These are phyloP conservation scores for Darksidea phi DNA, from an alignment of 495 filamentous ascomycete genomes.

Conservation along the genomic window DNA sequence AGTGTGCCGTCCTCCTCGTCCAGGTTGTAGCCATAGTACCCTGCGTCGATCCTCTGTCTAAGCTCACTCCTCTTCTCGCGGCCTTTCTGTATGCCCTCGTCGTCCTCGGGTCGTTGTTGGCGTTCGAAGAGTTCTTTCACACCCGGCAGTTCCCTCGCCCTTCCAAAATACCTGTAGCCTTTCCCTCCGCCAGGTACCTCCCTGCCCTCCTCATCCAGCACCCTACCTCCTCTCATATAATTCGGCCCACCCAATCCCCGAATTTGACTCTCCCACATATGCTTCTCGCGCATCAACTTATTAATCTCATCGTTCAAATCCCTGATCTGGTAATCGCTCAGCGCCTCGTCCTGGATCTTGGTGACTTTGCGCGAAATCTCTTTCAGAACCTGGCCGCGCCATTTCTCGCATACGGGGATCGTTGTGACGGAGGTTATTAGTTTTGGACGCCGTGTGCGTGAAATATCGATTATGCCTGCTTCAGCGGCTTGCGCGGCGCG, in stretches of 20 bases:
- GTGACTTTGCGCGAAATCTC: constrained; percentile 95
- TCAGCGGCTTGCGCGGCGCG: constrained; percentile 96
- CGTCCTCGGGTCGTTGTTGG: constrained; percentile 57
- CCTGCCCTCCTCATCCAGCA: constrained; percentile 87
- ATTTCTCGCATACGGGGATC: constrained; percentile 91
- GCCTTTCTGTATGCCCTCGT: constrained; percentile 49
- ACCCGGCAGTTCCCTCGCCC: constrained; percentile 85
- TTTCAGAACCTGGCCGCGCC: constrained; percentile 96
- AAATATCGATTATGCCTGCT: constrained; percentile 89
- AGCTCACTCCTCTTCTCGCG: constrained; percentile 67
- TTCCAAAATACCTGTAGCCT: constrained; percentile 89
- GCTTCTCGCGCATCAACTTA: constrained; percentile 97
- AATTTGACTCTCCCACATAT: constrained; percentile 97
- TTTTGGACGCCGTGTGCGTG: constrained; percentile 86
- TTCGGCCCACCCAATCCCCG: constrained; percentile 91
- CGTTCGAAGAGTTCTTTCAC: constrained; percentile 97
- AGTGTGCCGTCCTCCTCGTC: constrained; percentile 90
- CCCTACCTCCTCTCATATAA: constrained; percentile 88
- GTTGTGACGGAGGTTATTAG: constrained; percentile 77
- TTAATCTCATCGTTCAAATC: constrained; percentile 99
- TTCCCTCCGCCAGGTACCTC: constrained; percentile 89
- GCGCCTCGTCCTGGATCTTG: constrained; percentile 83
- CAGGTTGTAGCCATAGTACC: constrained; percentile 92
- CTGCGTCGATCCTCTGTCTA: constrained; percentile 82
- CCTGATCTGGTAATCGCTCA: constrained; percentile 94